A percentile compares a stretch with the other conserved stretches of the same genome.
phyloP scores from a whole-genome alignment of 75 land plant species.

The Adiantum capillusveneris region DNA sequence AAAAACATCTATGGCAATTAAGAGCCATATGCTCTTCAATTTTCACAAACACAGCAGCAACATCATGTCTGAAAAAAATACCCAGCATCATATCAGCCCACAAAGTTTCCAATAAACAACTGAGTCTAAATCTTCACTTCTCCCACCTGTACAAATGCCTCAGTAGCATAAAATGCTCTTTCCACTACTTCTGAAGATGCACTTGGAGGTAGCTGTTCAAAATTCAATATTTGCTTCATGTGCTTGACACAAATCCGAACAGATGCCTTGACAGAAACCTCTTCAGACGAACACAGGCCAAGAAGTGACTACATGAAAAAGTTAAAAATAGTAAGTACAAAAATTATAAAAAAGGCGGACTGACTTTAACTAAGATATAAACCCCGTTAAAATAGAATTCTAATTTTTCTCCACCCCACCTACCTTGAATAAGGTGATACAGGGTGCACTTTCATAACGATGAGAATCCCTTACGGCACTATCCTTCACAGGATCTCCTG shows the following conservation, averaged over 20 bases:
- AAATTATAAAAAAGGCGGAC: no score
- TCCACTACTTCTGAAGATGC: constrained; percentile 76
- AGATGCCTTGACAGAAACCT: constrained; percentile 71
- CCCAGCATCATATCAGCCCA: no score
- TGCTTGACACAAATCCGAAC: constrained; percentile 72
- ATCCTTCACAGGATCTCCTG: constrained; percentile 78
- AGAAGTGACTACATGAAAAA: constrained; percentile 66
- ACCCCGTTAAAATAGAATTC: no score
- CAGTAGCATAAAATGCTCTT: constrained; percentile 93
- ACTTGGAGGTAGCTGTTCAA: constrained; percentile 59
- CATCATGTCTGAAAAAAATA: no score
- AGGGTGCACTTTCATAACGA: constrained; percentile 92
- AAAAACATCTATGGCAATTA: neutral
- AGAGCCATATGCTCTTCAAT: no score
- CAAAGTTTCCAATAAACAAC: no score
- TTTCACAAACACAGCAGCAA: no score
- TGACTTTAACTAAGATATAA: no score
- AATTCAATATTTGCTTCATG: constrained; percentile 70
- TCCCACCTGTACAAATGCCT: constrained; percentile 90
- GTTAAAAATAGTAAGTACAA: no score
- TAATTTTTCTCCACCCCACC: no score
- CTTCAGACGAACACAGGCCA: constrained; percentile 76
- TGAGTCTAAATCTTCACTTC: no score
- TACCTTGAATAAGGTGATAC: constrained; percentile 87
- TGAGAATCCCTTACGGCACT: constrained; percentile 78